These are phyloP conservation scores for Podospora didyma DNA, from an alignment of 495 filamentous ascomycete species.

Conservation along the genomic window DNA sequence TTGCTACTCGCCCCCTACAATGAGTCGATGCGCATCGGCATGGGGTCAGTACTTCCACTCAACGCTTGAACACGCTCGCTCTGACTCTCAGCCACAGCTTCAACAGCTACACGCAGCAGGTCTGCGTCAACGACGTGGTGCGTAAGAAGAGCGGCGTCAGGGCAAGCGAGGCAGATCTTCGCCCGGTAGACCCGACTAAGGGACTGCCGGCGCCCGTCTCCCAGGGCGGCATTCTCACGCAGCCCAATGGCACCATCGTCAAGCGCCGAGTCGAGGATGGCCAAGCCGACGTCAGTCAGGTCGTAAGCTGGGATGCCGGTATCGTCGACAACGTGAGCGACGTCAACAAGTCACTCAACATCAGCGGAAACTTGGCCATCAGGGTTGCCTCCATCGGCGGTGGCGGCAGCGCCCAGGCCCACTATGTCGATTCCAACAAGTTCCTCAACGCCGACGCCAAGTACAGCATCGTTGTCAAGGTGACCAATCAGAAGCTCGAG, in stretches of 20 bases:
- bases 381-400: not conserved
- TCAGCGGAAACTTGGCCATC: not conserved
- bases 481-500: not conserved
- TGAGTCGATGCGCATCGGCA: not conserved
- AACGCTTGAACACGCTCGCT: not conserved
- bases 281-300: not conserved
- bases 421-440: not conserved
- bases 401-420: not conserved
- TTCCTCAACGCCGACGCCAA: not conserved
- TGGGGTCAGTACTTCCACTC: not conserved
- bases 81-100: not conserved
- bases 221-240: not conserved
- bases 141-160: not conserved
- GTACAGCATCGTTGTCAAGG: not conserved
- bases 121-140: not conserved
- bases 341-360: not conserved
- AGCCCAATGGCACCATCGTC: not conserved
- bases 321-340: not conserved
- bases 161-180: not conserved
- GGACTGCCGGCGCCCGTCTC: not conserved
- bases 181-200: not conserved
- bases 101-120: slow-evolving; percentile 1
- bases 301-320: not conserved
- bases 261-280: not conserved
- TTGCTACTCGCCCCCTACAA: not conserved